Conservation (phyloP, 2,329 filamentous ascomycete genomes). For the Diaporthe citriasiana region DNA sequence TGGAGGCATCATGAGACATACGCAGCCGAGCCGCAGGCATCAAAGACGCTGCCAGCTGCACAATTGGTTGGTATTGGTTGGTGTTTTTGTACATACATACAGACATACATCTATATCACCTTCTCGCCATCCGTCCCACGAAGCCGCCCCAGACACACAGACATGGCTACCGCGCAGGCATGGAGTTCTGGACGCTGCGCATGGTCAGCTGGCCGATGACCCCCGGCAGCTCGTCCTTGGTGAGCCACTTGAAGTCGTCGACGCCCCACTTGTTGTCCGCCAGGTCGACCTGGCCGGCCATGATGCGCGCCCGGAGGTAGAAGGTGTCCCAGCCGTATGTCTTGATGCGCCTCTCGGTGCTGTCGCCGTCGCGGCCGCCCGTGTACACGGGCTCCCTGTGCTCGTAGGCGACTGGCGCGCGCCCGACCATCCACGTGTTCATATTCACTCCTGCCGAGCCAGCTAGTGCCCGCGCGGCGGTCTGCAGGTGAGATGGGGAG, state of each 20-base stretch:
- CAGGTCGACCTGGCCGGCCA: slow-evolving; percentile 94
- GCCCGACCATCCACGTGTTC: slow-evolving; percentile 98
- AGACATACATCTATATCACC: slow-evolving; percentile 14
- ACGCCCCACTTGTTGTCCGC: slow-evolving; percentile 78
- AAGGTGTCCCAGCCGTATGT: slow-evolving; percentile 83
- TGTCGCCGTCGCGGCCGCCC: slow-evolving; percentile 54
- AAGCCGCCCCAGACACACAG: neutral
- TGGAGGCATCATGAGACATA: neutral
- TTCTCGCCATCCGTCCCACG: slow-evolving; percentile 71
- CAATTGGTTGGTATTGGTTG: slow-evolving; percentile 16
- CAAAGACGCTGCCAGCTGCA: slow-evolving; percentile 3
- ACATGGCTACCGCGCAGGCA: slow-evolving; percentile 55
- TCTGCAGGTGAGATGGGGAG: slow-evolving; percentile 64
- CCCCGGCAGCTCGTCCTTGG: slow-evolving; percentile 86
- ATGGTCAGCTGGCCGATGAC: slow-evolving; percentile 79
- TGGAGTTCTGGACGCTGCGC: slow-evolving; percentile 83
- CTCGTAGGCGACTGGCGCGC: slow-evolving; percentile 87
- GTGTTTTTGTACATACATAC: slow-evolving; percentile 25
- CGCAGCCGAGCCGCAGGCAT: neutral
- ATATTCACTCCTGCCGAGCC: slow-evolving; percentile 90
- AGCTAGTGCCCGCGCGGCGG: slow-evolving; percentile 83
- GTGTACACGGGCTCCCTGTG: slow-evolving; percentile 67
- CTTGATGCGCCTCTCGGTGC: slow-evolving; percentile 53
- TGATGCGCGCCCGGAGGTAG: slow-evolving; percentile 95
- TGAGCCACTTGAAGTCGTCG: slow-evolving; percentile 91